Percentiles rank a stretch among this genome's conserved stretches.
These are phyloP conservation scores for Pilatotrama ljubarskyi DNA, from an alignment of 768 basidiomycete species.

Conservation along the genomic window DNA sequence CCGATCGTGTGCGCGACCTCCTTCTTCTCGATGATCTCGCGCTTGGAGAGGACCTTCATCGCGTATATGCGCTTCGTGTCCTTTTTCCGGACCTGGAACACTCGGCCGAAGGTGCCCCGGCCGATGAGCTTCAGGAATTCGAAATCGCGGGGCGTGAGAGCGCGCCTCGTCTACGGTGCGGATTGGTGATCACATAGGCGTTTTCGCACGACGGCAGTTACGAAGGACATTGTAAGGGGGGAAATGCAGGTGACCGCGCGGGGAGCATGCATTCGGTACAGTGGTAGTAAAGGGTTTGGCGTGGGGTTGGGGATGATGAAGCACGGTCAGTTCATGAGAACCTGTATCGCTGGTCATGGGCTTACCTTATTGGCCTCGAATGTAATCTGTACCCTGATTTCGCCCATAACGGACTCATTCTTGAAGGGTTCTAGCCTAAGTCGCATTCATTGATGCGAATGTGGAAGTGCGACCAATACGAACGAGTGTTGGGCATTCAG, in stretches of 20 bases:
- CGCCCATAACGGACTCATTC: conserved; percentile 84
- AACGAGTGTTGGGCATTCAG: too few species aligned
- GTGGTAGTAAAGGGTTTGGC: neutral
- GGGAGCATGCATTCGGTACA: conserved; percentile 4
- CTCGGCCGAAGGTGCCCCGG: conserved; percentile 95
- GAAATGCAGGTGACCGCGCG: neutral
- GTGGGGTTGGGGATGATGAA: conserved; percentile 6
- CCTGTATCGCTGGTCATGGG: conserved; percentile 20
- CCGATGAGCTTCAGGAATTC: conserved; percentile 99
- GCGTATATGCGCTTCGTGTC: conserved; percentile 99
- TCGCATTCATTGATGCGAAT: conserved; percentile 18
- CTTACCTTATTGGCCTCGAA: conserved; percentile 89
- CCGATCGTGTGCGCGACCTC: conserved; percentile 99
- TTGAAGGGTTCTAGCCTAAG: conserved; percentile 72
- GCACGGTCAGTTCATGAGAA: conserved; percentile 4
- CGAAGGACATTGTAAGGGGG: neutral
- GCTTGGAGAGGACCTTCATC: conserved; percentile 98
- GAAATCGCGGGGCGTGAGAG: conserved; percentile 92
- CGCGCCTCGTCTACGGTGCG: conserved; percentile 65
- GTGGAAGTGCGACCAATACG: neutral
- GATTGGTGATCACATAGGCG: neutral
- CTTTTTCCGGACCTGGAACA: conserved; percentile 97
- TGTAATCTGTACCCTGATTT: conserved; percentile 92
- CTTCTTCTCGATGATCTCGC: conserved; percentile 98
- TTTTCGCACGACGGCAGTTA: neutral